These are phyloP conservation scores for Rhodomyrtus tomentosa DNA, from an alignment of 345 rosid genomes.

Conservation along the genomic window DNA sequence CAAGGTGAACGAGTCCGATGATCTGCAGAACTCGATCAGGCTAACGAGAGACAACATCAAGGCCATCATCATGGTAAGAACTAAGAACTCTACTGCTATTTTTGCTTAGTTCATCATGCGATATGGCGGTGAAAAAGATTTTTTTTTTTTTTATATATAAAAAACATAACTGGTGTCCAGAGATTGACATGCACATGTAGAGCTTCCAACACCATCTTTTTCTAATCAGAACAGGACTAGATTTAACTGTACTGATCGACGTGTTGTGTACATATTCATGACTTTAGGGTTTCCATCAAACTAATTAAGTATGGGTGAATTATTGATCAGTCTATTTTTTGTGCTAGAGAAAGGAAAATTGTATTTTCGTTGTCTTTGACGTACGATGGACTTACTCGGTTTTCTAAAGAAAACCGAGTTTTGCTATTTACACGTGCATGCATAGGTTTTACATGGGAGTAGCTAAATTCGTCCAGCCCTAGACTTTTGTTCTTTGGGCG, in stretches of 20 bases:
- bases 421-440: neutral
- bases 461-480: neutral
- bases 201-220: neutral
- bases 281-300: neutral
- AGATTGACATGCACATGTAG: neutral
- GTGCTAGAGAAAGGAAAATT: neutral
- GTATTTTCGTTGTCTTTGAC: neutral
- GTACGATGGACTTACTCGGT: neutral
- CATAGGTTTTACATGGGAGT: neutral
- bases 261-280: neutral
- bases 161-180: too few species aligned
- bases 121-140: too few species aligned
- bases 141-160: too few species aligned
- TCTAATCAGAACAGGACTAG: neutral
- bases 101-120: neutral
- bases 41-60: conserved; percentile 72
- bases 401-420: neutral
- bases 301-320: neutral
- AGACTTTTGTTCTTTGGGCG: neutral
- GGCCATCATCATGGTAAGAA: conserved; percentile 83
- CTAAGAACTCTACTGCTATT: neutral
- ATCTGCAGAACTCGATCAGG: conserved; percentile 32
- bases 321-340: neutral
- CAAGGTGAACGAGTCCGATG: conserved; percentile 14
- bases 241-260: neutral